These are phyloP conservation scores for Ormosia emarginata DNA, from an alignment of 306 rosid genomes.

Conservation along the genomic window DNA sequence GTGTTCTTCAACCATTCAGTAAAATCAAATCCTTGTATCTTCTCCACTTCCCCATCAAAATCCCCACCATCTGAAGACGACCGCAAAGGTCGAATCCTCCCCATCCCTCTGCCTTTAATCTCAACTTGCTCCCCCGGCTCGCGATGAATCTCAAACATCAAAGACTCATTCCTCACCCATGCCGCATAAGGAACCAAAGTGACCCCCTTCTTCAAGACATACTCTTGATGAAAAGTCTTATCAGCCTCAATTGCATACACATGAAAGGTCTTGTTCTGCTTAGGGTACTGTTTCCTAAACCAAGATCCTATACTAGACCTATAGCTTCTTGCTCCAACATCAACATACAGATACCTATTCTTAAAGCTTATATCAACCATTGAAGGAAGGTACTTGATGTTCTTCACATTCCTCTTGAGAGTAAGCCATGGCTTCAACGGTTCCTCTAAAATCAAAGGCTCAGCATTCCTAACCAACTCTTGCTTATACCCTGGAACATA, in stretches of 20 bases:
- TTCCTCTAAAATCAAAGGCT: conserved; percentile 70
- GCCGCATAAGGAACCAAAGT: conserved; percentile 86
- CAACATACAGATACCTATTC: conserved; percentile 77
- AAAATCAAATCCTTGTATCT: conserved; percentile 81
- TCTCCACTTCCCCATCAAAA: conserved; percentile 70
- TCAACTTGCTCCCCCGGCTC: conserved; percentile 71
- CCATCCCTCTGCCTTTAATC: conserved; percentile 88
- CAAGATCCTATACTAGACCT: conserved; percentile 97
- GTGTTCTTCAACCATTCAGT: conserved; percentile 77
- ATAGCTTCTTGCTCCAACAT: conserved; percentile 93
- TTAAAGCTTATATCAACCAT: conserved; percentile 88
- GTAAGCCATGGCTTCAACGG: conserved; percentile 95
- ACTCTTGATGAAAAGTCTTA: conserved; percentile 72
- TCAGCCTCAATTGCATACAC: conserved; percentile 94
- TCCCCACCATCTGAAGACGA: conserved; percentile 26
- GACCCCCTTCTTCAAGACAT: conserved; percentile 65
- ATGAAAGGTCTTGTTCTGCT: conserved; percentile 88
- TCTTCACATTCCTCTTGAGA: conserved; percentile 72
- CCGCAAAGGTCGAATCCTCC: conserved; percentile 74
- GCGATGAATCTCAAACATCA: conserved; percentile 70
- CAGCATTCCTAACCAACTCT: conserved; percentile 65
- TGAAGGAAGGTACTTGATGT: conserved; percentile 72
- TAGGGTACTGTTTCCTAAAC: conserved; percentile 96
- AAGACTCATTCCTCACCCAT: conserved; percentile 90
- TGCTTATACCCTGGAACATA: conserved; percentile 68